Conservation (phyloP, 164 flowering plant genomes). For the Aristolochia fimbriata region DNA sequence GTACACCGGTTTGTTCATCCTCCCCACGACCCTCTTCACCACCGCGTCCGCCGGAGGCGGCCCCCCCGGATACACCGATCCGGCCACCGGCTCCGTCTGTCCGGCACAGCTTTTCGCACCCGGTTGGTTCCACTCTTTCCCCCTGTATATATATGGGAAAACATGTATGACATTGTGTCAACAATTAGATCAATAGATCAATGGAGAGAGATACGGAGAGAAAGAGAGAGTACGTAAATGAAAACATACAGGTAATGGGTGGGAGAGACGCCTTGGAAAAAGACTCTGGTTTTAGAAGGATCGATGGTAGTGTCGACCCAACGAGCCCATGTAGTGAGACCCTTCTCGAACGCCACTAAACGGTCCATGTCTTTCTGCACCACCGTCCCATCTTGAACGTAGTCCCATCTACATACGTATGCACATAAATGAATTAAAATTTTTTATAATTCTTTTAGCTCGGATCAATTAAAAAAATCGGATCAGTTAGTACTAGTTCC, state of each 20-base stretch:
- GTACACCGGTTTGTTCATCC: conserved; percentile 22
- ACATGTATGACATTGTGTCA: no score
- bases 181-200: neutral
- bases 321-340: conserved; percentile 65
- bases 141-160: conserved; percentile 14
- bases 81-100: conserved; percentile 19
- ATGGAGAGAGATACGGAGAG: neutral
- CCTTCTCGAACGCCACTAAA: conserved; percentile 51
- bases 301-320: conserved; percentile 68
- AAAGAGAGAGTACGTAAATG: neutral
- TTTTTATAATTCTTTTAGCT: no score
- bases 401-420: conserved; percentile 59
- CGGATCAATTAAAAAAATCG: no score
- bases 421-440: no score
- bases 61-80: conserved; percentile 23
- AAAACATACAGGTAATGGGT: conserved; percentile 60
- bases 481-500: no score
- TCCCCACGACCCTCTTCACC: conserved; percentile 21
- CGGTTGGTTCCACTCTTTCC: conserved; percentile 27
- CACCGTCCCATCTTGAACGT: conserved; percentile 33
- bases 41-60: conserved; percentile 11
- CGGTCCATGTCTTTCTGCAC: conserved; percentile 68
- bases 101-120: conserved; percentile 18
- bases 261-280: conserved; percentile 89
- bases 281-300: conserved; percentile 52